Evolutionary conservation across 352 stramenopile genomes (phyloP).

Genomic region (Phytophthora aleatoria): DNA sequence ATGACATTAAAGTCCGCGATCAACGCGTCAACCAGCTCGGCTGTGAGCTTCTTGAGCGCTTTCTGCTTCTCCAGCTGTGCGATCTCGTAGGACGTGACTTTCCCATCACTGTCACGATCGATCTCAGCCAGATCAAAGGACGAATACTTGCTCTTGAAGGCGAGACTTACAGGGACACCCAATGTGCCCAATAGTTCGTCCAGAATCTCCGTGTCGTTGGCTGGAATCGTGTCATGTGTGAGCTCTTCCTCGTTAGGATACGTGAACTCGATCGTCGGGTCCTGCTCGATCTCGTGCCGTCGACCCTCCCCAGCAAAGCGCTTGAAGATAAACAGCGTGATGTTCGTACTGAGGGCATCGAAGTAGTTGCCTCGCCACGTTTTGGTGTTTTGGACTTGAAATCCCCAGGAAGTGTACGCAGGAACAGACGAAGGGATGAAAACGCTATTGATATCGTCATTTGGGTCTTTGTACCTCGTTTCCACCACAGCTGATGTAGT

Average conservation of each 20-base stretch:
- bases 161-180: conserved; percentile 60
- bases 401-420: conserved; percentile 74
- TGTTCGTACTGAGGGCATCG: conserved; percentile 93
- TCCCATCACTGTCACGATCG: conserved; percentile 65
- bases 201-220: conserved; percentile 62
- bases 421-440: conserved; percentile 89
- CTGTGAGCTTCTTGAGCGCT: conserved; percentile 45
- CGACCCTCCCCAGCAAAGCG: conserved; percentile 60
- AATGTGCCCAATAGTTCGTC: conserved; percentile 67
- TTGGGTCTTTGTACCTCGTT: conserved; percentile 93
- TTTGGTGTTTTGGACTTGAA: conserved; percentile 88
- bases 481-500: conserved; percentile 48
- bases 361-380: conserved; percentile 96
- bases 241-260: conserved; percentile 68
- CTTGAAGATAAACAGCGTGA: conserved; percentile 85
- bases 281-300: conserved; percentile 48
- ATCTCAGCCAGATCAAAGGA: conserved; percentile 76
- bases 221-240: conserved; percentile 41
- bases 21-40: conserved; percentile 43
- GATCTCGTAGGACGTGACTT: conserved; percentile 74
- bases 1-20: conserved; percentile 62
- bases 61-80: conserved; percentile 34
- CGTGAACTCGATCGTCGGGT: conserved; percentile 40
- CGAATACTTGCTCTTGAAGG: conserved; percentile 70
- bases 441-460: conserved; percentile 87